A percentile compares a stretch with the other conserved stretches of the same genome.
Conservation (phyloP, 2,329 filamentous ascomycete species). For the Rhinocladiella mackenziei region DNA sequence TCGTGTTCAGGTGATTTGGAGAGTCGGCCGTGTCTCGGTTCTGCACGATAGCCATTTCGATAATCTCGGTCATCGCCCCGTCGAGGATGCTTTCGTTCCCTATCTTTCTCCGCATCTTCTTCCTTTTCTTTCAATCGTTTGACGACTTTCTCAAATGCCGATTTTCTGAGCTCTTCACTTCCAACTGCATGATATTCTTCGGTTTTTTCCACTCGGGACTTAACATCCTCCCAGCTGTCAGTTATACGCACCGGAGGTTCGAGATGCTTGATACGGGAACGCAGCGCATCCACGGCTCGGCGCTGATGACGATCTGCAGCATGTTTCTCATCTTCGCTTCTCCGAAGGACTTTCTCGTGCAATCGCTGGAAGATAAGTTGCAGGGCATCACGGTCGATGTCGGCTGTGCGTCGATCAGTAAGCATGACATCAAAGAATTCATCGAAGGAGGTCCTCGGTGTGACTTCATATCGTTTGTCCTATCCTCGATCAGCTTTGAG, state of each 20-base stretch:
- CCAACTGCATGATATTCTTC: constrained; percentile 80
- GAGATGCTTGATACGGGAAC: constrained; percentile 81
- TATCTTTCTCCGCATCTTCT: constrained; percentile 67
- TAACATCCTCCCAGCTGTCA: constrained; percentile 87
- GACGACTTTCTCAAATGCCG: constrained; percentile 87
- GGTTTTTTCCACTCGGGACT: constrained; percentile 70
- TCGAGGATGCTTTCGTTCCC: constrained; percentile 52
- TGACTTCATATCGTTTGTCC: constrained; percentile 91
- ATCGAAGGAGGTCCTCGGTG: constrained; percentile 77
- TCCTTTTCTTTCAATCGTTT: constrained; percentile 88
- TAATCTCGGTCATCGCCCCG: constrained; percentile 60
- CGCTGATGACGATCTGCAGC: constrained; percentile 81
- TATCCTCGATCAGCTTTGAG: constrained; percentile 44
- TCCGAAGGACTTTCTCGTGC: constrained; percentile 77
- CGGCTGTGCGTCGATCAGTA: constrained; percentile 81
- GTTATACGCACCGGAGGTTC: constrained; percentile 73
- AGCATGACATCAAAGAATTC: constrained; percentile 81
- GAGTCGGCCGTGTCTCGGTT: constrained; percentile 48
- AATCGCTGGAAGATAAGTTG: constrained; percentile 81
- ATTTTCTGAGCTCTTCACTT: constrained; percentile 75
- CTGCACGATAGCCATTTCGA: constrained; percentile 40
- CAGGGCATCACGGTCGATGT: constrained; percentile 75
- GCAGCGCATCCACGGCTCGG: constrained; percentile 75
- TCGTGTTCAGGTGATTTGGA: constrained; percentile 90
- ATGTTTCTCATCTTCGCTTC: constrained; percentile 77